Conservation (phyloP, 345 rosid species). For the Brassica carinata region DNA sequence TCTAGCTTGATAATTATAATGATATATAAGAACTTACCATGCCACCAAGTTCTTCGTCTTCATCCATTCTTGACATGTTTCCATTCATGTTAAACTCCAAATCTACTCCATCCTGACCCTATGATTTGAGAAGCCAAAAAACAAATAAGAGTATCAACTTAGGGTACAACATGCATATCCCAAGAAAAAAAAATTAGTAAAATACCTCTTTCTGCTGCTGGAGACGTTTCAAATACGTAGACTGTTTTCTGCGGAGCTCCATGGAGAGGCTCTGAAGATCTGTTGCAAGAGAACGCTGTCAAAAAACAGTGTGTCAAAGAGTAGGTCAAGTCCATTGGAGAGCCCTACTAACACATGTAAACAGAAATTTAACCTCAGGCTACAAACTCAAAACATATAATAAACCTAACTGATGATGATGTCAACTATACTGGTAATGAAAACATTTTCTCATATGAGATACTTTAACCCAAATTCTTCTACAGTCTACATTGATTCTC, state of each 20-base stretch:
- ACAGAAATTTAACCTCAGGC: slow-evolving; percentile 6
- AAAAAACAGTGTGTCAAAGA: slow-evolving; percentile 38
- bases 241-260: slow-evolving; percentile 78
- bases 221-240: slow-evolving; percentile 63
- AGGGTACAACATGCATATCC: neutral
- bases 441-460: neutral
- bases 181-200: neutral
- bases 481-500: neutral
- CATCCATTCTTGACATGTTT: slow-evolving; percentile 50
- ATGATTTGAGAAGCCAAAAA: slow-evolving; percentile 27
- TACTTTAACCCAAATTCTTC: neutral
- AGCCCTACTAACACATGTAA: slow-evolving; percentile 10
- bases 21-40: slow-evolving; percentile 43
- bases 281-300: slow-evolving; percentile 79
- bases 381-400: neutral
- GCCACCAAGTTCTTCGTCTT: slow-evolving; percentile 53
- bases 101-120: slow-evolving; percentile 66
- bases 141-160: neutral
- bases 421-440: neutral
- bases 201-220: slow-evolving; percentile 70
- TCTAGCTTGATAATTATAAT: slow-evolving; percentile 2
- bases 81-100: slow-evolving; percentile 69
- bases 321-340: slow-evolving; percentile 36
- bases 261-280: slow-evolving; percentile 75
- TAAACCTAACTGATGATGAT: neutral